A percentile compares a stretch with the other conserved stretches of the same genome.
These are phyloP conservation scores for Wickerhamiella pararugosa DNA, from an alignment of 1,139 yeast genomes.

Conservation along the genomic window DNA sequence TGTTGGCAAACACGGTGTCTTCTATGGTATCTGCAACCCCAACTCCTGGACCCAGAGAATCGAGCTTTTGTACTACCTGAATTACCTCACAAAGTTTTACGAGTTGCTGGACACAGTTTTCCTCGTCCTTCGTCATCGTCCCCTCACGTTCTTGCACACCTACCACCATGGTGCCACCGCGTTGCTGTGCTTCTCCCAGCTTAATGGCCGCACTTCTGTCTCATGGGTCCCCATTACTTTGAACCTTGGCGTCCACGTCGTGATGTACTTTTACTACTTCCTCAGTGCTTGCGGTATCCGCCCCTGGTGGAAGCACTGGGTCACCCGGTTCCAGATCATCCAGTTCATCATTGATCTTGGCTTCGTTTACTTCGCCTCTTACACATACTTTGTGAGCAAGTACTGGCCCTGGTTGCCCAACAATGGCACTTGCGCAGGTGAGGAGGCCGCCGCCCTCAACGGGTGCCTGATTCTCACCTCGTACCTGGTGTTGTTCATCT, in stretches of 20 bases:
- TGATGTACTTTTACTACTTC: conserved; percentile 98
- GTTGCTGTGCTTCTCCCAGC: conserved; percentile 82
- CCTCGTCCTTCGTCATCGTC: conserved; percentile 82
- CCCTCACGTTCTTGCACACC: conserved; percentile 72
- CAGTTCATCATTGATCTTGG: conserved; percentile 83
- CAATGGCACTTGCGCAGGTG: conserved; percentile 80
- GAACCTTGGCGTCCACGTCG: conserved; percentile 85
- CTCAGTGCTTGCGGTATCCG: conserved; percentile 84
- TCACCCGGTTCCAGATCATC: conserved; percentile 86
- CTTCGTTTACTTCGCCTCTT: conserved; percentile 86
- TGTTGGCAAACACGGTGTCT: conserved; percentile 57
- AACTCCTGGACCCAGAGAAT: conserved; percentile 76
- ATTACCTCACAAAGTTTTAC: conserved; percentile 32
- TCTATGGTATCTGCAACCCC: conserved; percentile 70
- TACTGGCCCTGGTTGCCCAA: conserved; percentile 50
- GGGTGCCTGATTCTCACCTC: conserved; percentile 85
- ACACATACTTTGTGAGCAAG: conserved; percentile 32
- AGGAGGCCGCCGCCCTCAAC: conserved; percentile 79
- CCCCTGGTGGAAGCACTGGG: conserved; percentile 99
- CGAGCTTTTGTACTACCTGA: conserved; percentile 53
- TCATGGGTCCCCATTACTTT: conserved; percentile 91
- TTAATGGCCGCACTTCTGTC: conserved; percentile 74
- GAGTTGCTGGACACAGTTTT: conserved; percentile 89
- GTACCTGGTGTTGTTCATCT: conserved; percentile 79
- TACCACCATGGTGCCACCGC: conserved; percentile 99